A percentile compares a stretch with the other conserved stretches of the same genome.
Conservation (phyloP, 495 filamentous ascomycete genomes). For the Bombardia bombarda region DNA sequence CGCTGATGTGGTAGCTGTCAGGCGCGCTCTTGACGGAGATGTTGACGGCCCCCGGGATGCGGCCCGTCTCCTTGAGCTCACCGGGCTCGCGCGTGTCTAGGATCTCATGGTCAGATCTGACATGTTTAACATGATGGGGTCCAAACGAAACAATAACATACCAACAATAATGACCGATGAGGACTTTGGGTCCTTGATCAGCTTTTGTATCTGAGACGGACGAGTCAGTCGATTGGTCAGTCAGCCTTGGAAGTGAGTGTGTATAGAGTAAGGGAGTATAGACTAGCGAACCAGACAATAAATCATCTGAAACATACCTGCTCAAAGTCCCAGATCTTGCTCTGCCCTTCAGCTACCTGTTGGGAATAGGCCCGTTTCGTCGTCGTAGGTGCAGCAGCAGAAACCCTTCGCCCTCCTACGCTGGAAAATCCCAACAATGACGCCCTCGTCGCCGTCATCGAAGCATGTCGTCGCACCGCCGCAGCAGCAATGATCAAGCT, state of each 20-base stretch:
- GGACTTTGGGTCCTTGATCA: constrained; percentile 2
- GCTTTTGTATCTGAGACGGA: constrained; percentile 17
- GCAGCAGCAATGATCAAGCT: not conserved
- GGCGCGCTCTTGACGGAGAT: constrained; percentile 71
- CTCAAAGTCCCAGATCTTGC: constrained; percentile 40
- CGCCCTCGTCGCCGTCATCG: not conserved
- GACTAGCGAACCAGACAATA: too few relatives aligned
- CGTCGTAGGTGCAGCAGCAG: not conserved
- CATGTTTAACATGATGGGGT: not conserved
- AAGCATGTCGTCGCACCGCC: not conserved
- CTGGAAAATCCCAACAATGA: too few relatives aligned
- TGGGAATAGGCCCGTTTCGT: not conserved
- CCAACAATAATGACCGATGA: constrained; percentile 16
- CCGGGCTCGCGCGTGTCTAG: constrained; percentile 77
- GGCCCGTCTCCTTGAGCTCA: constrained; percentile 60
- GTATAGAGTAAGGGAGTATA: too few relatives aligned
- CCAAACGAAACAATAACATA: too few relatives aligned
- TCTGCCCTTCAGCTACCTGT: constrained; percentile 5
- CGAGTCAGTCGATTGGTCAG: too few relatives aligned
- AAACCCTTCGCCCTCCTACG: too few relatives aligned
- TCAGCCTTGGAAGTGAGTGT: too few relatives aligned
- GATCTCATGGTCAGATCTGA: not conserved
- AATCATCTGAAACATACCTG: constrained; percentile 32
- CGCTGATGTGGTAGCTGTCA: constrained; percentile 64
- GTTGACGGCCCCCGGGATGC: constrained; percentile 71